Evolutionary conservation across 192 early-diverging fungal species (phyloP), one percentile per base, ranked within the genome.

Genomic region (Lobosporangium transversale): DNA sequence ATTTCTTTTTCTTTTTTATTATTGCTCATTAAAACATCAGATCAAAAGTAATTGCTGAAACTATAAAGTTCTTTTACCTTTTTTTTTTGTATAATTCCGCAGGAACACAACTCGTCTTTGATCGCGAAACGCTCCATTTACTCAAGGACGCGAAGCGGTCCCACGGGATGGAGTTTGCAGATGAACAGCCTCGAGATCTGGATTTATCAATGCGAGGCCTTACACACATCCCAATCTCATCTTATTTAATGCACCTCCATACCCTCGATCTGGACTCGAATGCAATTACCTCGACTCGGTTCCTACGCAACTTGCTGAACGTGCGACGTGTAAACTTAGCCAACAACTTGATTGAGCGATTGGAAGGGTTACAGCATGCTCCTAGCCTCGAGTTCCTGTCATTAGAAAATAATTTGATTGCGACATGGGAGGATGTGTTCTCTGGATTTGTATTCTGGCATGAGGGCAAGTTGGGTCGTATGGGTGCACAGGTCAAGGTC

Each of bases 401-500:
- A 0, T 33, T 76, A 36, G 71, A 76, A 37, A 66, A 66, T 35
- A 76, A 76, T 31, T 15, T 66, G 71, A 62, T 76, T 49, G 57
- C 57, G 27, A 76, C 66, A 21, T 76, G 71, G 71, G 71, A 66
- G 53, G 71, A 76, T 66, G 71, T 76, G 15, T 56, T 62, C 7
- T 56, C 71, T 40, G 71, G 71, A 62, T 76, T 76, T 57, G 47
- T 76, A 36, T 76, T 76, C 35, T 76, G 71, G 71, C 18, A 42
- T 10, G 71, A 76, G 53, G 71, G 71, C 64, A 76, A 76, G 53
- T 24, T 76, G 20, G 55, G 51, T 12, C 71, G 64, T 14, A 66
- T 58, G 2, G 71, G 71, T 0, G 58, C 37, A n/a, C 15, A 66
- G 21, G 53, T 67, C 50, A 76, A 76, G 45, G 71, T 76, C 0